Percentiles rank a stretch among this genome's conserved stretches.
Evolutionary conservation across 495 filamentous ascomycete species (phyloP).

Genomic region (Aspergillus diversus): DNA sequence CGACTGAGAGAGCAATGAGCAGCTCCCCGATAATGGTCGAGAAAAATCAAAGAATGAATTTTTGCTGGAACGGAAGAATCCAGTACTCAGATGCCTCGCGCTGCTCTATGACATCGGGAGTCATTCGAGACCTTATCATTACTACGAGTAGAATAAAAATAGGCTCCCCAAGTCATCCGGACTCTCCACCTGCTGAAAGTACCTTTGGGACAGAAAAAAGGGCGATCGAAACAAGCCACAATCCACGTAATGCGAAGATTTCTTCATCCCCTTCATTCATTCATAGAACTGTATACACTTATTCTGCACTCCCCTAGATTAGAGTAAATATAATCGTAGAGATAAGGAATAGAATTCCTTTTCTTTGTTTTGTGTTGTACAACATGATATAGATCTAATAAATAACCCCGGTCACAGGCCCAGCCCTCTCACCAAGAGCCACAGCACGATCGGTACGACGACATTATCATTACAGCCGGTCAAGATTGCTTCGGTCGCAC

Average conservation of each 20-base stretch:
- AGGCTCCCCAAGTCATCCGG: background rate
- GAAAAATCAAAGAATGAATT: too few species aligned
- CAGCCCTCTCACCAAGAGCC: slow-evolving; percentile 83
- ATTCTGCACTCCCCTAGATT: background rate
- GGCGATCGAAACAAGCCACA: background rate
- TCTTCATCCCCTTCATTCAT: background rate
- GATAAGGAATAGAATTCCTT: slow-evolving; percentile 1
- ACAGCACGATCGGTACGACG: slow-evolving; percentile 91
- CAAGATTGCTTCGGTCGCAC: slow-evolving; percentile 90
- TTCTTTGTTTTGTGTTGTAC: slow-evolving; percentile 14
- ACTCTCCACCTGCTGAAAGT: background rate
- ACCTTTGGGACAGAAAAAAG: background rate
- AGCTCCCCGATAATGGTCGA: too few species aligned
- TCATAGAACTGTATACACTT: background rate
- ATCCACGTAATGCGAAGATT: background rate
- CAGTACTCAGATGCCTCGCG: too few species aligned
- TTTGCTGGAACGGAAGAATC: too few species aligned
- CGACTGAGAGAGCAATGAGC: too few species aligned
- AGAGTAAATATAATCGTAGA: background rate
- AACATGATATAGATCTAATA: slow-evolving; percentile 10
- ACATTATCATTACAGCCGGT: slow-evolving; percentile 99
- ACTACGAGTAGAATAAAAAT: background rate
- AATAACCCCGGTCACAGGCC: slow-evolving; percentile 54
- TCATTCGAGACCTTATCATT: background rate
- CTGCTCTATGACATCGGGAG: background rate